phyloP scores from a whole-genome alignment of 2,329 filamentous ascomycete species.

The Aspergillus vadensis region DNA sequence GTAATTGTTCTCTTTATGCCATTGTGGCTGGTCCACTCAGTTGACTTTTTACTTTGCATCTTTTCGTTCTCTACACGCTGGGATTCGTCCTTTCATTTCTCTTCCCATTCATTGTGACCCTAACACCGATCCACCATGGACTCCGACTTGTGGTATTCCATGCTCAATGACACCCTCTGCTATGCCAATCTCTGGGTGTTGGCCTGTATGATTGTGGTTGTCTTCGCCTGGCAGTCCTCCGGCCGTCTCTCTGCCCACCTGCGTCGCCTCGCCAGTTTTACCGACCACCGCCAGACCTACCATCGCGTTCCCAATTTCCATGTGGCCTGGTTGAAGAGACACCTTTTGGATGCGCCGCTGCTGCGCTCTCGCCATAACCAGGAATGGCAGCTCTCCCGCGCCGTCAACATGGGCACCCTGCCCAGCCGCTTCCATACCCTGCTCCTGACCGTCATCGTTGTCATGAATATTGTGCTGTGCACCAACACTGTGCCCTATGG shows the following conservation, averaged over 20 bases:
- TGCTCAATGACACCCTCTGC: slow-evolving; percentile 9
- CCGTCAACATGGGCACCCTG: slow-evolving; percentile 47
- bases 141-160: slow-evolving; percentile 1
- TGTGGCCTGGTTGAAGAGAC: slow-evolving; percentile 32
- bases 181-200: slow-evolving; percentile 6
- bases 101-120: too few relatives aligned
- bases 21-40: background rate
- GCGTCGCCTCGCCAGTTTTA: background rate
- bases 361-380: slow-evolving; percentile 45
- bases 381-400: slow-evolving; percentile 44
- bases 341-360: slow-evolving; percentile 56
- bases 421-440: slow-evolving; percentile 49
- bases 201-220: slow-evolving; percentile 1
- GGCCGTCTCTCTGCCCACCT: background rate
- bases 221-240: slow-evolving; percentile 7
- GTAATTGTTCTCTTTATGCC: background rate
- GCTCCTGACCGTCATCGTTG: slow-evolving; percentile 40
- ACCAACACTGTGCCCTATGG: slow-evolving; percentile 45
- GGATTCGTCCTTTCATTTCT: background rate
- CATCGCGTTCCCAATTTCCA: background rate
- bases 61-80: background rate
- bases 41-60: background rate
- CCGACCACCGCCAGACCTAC: background rate
- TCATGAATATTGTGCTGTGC: slow-evolving; percentile 53
- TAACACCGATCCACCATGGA: background rate